Base-by-base conservation (phyloP, 2,329 filamentous ascomycete species). In the Hypoxylon sp. region DNA sequence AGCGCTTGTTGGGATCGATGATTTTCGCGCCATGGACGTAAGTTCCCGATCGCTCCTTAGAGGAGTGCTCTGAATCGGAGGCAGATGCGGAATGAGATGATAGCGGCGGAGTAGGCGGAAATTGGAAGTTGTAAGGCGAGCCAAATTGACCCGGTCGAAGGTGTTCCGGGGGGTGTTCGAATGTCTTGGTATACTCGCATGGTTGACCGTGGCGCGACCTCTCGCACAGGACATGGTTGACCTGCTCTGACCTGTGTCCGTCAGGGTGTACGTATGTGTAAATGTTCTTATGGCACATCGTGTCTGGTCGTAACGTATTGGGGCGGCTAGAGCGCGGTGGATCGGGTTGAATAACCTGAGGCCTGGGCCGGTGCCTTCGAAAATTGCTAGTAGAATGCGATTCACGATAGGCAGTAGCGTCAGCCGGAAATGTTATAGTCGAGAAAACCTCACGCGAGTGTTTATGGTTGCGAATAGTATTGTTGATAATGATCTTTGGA, bases 231-330 rank as follows among this genome's bases (percentile, higher is more conserved):
- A 72, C 66, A 7, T 72, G 72, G 32, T 78, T 74, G 5, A 78
- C 75, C 60, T 80, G 80, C 52, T 79, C 77, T 36, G 74, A 71
- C 53, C 76, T 74, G 52, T 77, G 79, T 63, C 83, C 83, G 75
- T 86, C 82, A 2, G 83, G 80, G 79, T 82, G 81, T 72, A 82
- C 73, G 74, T 83, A 82, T 34, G 82, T 79, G 79, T 81, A 84
- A 55, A 83, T 69, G 72, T 84, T 80, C 65, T 80, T 83, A 68
- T 81, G 80, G 77, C 85, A 87, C 85, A 87, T 87, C 52, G 79
- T 82, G 80, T 74, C 59, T 43, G 65, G 14, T 60, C 56, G 50
- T 63, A 70, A 65, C 17, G 60, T 74, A 56, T 69, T 72, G 71
- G 75, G 74, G 65, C 69, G 66, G 67, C 72, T 74, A 60, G 38